Conservation (phyloP, 116 monocot genomes). For the Phalaenopsis hybrid region DNA sequence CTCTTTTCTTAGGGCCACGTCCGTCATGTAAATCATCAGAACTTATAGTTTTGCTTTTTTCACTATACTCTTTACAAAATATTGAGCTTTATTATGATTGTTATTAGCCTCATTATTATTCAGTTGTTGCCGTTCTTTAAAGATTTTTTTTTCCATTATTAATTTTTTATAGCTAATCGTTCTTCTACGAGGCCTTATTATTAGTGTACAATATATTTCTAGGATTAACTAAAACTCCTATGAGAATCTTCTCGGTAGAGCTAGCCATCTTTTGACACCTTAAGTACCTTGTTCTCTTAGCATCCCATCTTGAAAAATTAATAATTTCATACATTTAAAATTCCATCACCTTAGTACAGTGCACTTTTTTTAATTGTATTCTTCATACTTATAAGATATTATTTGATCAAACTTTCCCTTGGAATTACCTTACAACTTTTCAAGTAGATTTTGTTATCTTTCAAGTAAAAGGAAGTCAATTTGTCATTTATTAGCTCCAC, state of each 20-base stretch:
- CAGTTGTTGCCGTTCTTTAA: not conserved
- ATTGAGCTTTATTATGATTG: not conserved
- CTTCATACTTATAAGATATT: not conserved
- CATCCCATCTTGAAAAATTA: not conserved
- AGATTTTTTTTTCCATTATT: not conserved
- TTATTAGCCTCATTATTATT: not conserved
- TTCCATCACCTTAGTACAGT: not conserved
- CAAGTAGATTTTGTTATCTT: not conserved
- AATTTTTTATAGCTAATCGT: not conserved
- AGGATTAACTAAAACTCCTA: not conserved
- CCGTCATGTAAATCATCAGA: not conserved
- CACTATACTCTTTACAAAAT: not conserved
- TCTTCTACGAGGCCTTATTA: not conserved
- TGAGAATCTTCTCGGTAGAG: not conserved
- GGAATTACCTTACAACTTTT: not conserved
- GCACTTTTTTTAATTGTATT: not conserved
- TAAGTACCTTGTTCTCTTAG: not conserved
- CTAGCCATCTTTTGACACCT: not conserved
- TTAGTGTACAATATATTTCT: not conserved
- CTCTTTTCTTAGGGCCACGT: no score
- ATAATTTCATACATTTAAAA: not conserved
- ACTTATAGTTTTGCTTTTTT: not conserved
- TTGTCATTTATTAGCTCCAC: no score
- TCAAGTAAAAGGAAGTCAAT: no score
- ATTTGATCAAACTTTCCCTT: not conserved